Evolutionary conservation across 305 asterid species (phyloP).

Genomic region (Plantago coronopus): DNA sequence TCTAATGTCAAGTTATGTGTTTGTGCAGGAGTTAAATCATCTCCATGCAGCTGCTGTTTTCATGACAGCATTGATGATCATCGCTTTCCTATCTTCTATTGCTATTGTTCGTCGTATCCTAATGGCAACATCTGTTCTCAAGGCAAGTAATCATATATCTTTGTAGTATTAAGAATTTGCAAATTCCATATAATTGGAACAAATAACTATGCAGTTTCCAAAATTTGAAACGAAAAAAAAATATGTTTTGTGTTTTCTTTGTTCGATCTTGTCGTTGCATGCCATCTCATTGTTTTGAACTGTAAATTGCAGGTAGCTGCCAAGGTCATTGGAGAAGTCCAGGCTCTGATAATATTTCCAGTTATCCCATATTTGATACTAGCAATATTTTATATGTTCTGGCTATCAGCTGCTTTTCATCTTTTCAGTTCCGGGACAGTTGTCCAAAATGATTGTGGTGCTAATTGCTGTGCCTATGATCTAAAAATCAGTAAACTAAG

Average conservation of each 20-base stretch:
- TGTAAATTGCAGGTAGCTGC: slow-evolving; percentile 79
- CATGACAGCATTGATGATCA: slow-evolving; percentile 76
- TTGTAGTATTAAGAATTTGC: slow-evolving; percentile 7
- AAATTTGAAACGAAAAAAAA: too few relatives aligned
- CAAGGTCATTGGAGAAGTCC: slow-evolving; percentile 97
- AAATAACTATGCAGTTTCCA: neutral
- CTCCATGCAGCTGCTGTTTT: slow-evolving; percentile 82
- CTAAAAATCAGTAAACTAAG: slow-evolving; percentile 64
- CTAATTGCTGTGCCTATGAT: slow-evolving; percentile 93
- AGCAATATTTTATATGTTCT: slow-evolving; percentile 82
- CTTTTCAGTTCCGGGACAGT: slow-evolving; percentile 89
- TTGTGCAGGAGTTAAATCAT: slow-evolving; percentile 74
- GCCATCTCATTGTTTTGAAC: neutral
- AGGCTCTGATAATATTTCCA: slow-evolving; percentile 80
- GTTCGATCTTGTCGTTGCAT: too few relatives aligned
- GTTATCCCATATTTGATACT: slow-evolving; percentile 72
- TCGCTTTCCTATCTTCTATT: slow-evolving; percentile 77
- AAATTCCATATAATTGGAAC: neutral
- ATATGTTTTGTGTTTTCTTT: too few relatives aligned
- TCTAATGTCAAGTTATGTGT: slow-evolving; percentile 26
- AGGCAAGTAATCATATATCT: slow-evolving; percentile 54
- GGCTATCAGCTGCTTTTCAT: slow-evolving; percentile 90
- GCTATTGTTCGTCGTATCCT: slow-evolving; percentile 94
- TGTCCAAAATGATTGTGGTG: slow-evolving; percentile 65
- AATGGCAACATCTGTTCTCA: slow-evolving; percentile 96